Evolutionary conservation across 257 asterid species (phyloP).

Genomic region (Solanum clarkiae): DNA sequence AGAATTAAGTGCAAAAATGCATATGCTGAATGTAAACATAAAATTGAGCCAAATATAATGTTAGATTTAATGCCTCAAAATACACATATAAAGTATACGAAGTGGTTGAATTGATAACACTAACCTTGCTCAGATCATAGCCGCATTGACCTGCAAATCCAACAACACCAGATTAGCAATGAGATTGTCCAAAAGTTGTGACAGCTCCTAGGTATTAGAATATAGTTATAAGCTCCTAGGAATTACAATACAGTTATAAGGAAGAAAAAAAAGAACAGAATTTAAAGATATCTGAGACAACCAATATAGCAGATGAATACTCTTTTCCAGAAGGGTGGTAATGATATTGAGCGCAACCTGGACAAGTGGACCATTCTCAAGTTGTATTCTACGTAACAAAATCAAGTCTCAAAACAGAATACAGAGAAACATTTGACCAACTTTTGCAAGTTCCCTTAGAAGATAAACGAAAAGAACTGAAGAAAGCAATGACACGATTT

Average conservation of each 20-base stretch:
- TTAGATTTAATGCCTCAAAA: neutral
- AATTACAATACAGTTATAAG: neutral
- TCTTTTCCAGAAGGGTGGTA: neutral
- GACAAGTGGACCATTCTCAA: neutral
- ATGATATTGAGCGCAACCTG: neutral
- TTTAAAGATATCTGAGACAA: neutral
- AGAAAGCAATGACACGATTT: neutral
- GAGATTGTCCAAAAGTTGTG: neutral
- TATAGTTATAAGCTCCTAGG: neutral
- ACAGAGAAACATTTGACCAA: neutral
- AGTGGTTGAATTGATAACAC: neutral
- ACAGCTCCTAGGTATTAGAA: conserved; percentile 3
- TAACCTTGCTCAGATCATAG: conserved; percentile 53
- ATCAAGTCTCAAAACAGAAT: neutral
- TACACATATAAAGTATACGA: neutral
- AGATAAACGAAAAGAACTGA: neutral
- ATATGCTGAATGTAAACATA: neutral
- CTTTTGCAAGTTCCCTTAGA: neutral
- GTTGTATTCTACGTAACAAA: neutral
- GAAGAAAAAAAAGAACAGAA: neutral
- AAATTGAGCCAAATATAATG: neutral
- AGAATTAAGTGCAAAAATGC: neutral
- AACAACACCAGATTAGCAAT: conserved; percentile 15
- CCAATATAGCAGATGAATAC: neutral
- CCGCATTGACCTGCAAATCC: conserved; percentile 79